A percentile compares a stretch with the other conserved stretches of the same genome.
Conservation (phyloP, 2,329 filamentous ascomycete species). For the Chaetomiaceae sp. region DNA sequence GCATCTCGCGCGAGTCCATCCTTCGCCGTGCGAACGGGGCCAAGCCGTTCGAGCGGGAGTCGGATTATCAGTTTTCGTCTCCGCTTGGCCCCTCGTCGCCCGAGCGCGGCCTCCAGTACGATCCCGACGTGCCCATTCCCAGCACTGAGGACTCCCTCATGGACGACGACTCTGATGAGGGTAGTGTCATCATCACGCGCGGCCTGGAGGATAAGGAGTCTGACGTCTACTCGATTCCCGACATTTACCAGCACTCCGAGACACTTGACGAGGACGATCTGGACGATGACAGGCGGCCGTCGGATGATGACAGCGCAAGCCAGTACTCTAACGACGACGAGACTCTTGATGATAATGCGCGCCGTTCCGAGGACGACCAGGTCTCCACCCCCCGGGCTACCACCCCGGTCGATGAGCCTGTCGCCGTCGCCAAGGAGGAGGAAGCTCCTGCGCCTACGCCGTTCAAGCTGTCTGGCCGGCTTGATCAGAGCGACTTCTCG, state of each 20-base stretch:
- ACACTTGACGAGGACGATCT: conserved; percentile 25
- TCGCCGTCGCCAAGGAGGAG: conserved; percentile 3
- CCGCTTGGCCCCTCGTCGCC: conserved; percentile 55
- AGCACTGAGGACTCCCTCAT: conserved; percentile 70
- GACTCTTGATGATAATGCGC: conserved; percentile 20
- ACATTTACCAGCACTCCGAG: conserved; percentile 56
- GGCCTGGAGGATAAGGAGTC: conserved; percentile 55
- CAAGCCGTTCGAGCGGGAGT: conserved; percentile 50
- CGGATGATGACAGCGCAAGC: conserved; percentile 46
- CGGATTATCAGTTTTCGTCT: conserved; percentile 61
- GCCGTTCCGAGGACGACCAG: conserved; percentile 21
- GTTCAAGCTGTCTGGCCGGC: conserved; percentile 17
- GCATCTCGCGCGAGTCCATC: conserved; percentile 91
- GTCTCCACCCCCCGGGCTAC: conserved; percentile 45
- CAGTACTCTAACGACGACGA: conserved; percentile 44
- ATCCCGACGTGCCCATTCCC: conserved; percentile 86
- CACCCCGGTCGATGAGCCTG: conserved; percentile 33
- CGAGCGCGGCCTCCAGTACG: conserved; percentile 56
- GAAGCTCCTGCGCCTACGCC: background rate
- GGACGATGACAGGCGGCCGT: conserved; percentile 28
- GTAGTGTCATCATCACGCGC: conserved; percentile 63
- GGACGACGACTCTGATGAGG: conserved; percentile 48
- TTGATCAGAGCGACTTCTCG: conserved; percentile 32
- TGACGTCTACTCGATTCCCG: conserved; percentile 63
- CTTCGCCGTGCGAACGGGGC: conserved; percentile 76